phyloP scores from a whole-genome alignment of 345 rosid genomes.

The Pseudoturritis turrita region DNA sequence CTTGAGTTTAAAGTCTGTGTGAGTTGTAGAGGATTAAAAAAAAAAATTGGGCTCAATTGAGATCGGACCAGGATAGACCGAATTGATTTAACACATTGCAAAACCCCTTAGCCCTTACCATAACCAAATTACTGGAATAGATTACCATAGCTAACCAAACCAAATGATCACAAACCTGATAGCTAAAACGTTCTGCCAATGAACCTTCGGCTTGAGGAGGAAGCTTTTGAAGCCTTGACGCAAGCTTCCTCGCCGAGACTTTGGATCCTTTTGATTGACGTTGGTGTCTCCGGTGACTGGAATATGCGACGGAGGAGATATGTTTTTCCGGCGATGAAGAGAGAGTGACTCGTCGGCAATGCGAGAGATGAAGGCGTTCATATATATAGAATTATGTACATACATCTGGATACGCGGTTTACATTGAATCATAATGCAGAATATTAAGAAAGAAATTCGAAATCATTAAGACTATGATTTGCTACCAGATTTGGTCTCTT shows the following conservation, averaged over 20 bases:
- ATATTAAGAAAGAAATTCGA: not conserved
- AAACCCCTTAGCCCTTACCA: not conserved
- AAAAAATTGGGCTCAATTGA: too few relatives aligned
- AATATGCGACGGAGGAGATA: not conserved
- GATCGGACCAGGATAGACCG: not conserved
- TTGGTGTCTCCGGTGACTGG: not conserved
- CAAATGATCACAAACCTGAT: slow-evolving; percentile 41
- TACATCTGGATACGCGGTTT: not conserved
- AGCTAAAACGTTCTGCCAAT: slow-evolving; percentile 38
- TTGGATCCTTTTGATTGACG: not conserved
- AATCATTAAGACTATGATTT: slow-evolving; percentile 14
- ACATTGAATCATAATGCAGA: slow-evolving; percentile 13
- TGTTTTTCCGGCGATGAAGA: slow-evolving; percentile 3
- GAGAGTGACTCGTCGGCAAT: not conserved
- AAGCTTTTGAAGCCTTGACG: slow-evolving; percentile 67
- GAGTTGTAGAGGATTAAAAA: not conserved
- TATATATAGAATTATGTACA: not conserved
- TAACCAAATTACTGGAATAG: not conserved
- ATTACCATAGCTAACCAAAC: not conserved
- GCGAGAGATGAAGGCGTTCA: not conserved
- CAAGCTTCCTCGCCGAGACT: slow-evolving; percentile 75
- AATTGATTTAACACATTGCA: not conserved
- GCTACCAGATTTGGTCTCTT: slow-evolving; percentile 15
- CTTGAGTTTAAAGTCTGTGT: not conserved
- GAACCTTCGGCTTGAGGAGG: slow-evolving; percentile 41